These are phyloP conservation scores for Bonia amplexicaulis DNA, from an alignment of 176 grass and related monocot genomes.

Conservation along the genomic window DNA sequence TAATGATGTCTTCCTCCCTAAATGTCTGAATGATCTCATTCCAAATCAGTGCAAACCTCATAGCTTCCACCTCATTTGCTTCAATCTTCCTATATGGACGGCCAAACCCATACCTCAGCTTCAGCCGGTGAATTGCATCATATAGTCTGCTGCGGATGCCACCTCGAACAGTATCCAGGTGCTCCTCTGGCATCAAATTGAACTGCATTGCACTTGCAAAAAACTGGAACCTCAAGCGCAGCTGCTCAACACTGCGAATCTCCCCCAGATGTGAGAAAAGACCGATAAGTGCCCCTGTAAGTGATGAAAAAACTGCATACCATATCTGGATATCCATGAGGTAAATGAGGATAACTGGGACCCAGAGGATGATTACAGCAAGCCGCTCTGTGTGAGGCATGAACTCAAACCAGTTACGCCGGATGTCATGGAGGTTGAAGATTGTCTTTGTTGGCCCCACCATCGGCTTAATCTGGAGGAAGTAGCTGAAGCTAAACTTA, in stretches of 20 bases:
- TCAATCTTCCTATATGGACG: slow-evolving; percentile 85
- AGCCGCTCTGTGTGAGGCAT: slow-evolving; percentile 75
- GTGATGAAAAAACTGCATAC: slow-evolving; percentile 87
- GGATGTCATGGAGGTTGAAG: slow-evolving; percentile 40
- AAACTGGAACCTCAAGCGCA: slow-evolving; percentile 95
- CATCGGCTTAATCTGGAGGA: slow-evolving; percentile 91
- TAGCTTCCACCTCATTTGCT: slow-evolving; percentile 72
- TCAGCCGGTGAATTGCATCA: slow-evolving; percentile 72
- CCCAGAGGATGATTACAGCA: slow-evolving; percentile 70
- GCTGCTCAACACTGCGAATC: slow-evolving; percentile 83
- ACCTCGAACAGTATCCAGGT: slow-evolving; percentile 36
- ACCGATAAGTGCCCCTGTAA: slow-evolving; percentile 69
- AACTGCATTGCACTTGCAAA: slow-evolving; percentile 98
- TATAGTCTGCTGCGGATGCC: slow-evolving; percentile 53
- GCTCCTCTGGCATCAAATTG: slow-evolving; percentile 89
- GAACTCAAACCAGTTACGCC: slow-evolving; percentile 86
- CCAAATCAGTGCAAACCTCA: slow-evolving; percentile 89
- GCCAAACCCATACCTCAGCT: slow-evolving; percentile 87
- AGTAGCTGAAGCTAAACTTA: slow-evolving; percentile 91
- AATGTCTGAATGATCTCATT: slow-evolving; percentile 91
- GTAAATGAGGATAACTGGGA: slow-evolving; percentile 85
- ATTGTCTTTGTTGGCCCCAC: slow-evolving; percentile 73
- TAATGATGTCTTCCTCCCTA: slow-evolving; percentile 92
- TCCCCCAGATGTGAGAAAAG: slow-evolving; percentile 93
- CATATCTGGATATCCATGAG: slow-evolving; percentile 98